Conservation (phyloP, 78 protist genomes). For the Dictyostelium brefeldianum region DNA sequence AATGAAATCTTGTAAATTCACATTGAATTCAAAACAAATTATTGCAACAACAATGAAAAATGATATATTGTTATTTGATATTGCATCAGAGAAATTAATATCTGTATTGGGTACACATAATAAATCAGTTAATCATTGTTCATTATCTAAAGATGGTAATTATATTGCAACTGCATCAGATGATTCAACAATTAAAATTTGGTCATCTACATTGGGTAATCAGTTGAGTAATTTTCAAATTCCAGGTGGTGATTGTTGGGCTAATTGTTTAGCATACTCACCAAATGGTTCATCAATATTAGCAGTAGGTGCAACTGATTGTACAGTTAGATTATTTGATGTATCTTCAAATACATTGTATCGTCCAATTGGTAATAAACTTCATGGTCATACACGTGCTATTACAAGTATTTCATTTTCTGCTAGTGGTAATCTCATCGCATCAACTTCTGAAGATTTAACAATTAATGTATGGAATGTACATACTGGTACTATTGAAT, state of each 20-base stretch:
- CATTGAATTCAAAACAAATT: conserved; percentile 47
- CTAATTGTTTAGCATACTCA: conserved; percentile 32
- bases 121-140: conserved; percentile 54
- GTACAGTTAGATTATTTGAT: conserved; percentile 56
- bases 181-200: conserved; percentile 52
- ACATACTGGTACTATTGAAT: background rate
- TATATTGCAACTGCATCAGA: conserved; percentile 65
- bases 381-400: conserved; percentile 58
- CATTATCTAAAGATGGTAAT: conserved; percentile 68
- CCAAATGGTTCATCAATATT: conserved; percentile 16
- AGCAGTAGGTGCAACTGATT: conserved; percentile 76
- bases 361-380: background rate
- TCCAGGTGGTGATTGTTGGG: conserved; percentile 22
- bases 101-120: conserved; percentile 48
- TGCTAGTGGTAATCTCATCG: conserved; percentile 19
- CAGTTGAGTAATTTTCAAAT: background rate
- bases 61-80: conserved; percentile 41
- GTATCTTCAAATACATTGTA: background rate
- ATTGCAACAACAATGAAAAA: conserved; percentile 76
- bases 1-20: conserved; percentile 52
- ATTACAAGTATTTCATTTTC: conserved; percentile 37
- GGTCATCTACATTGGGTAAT: conserved; percentile 53
- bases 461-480: conserved; percentile 58
- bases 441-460: conserved; percentile 75
- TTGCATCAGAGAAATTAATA: conserved; percentile 8